Evolutionary conservation across 2,329 filamentous ascomycete genomes (phyloP).

Genomic region (Emergomyces pasteurianus): DNA sequence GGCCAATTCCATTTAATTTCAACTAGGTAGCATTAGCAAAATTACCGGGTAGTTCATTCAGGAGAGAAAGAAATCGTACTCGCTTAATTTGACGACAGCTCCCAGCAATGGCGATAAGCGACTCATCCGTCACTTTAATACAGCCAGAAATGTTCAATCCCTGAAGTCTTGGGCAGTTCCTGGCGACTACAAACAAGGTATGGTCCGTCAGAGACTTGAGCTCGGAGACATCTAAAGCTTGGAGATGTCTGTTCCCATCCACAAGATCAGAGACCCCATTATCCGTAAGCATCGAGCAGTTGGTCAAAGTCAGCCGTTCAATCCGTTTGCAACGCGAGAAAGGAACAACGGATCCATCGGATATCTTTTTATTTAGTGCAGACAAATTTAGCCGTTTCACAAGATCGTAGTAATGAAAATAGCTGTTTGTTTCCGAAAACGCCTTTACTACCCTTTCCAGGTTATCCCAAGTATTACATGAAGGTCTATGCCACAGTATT

Average conservation of each 20-base stretch:
- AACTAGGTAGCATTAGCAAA: slow-evolving; percentile 44
- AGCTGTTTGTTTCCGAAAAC: slow-evolving; percentile 58
- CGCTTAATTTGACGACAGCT: slow-evolving; percentile 79
- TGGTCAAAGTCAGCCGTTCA: slow-evolving; percentile 84
- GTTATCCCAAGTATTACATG: slow-evolving; percentile 76
- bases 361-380: slow-evolving; percentile 61
- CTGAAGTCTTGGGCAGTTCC: slow-evolving; percentile 74
- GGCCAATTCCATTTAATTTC: slow-evolving; percentile 86
- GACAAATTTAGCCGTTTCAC: slow-evolving; percentile 89
- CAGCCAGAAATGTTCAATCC: slow-evolving; percentile 89
- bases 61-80: slow-evolving; percentile 38
- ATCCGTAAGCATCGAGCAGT: slow-evolving; percentile 77
- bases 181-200: slow-evolving; percentile 65
- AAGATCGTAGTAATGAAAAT: slow-evolving; percentile 80
- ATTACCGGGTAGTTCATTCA: background rate
- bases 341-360: slow-evolving; percentile 76
- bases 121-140: slow-evolving; percentile 71
- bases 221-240: slow-evolving; percentile 82
- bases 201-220: slow-evolving; percentile 68
- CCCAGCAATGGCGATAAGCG: slow-evolving; percentile 66
- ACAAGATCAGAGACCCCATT: slow-evolving; percentile 69
- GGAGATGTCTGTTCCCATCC: slow-evolving; percentile 63
- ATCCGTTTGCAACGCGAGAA: slow-evolving; percentile 78
- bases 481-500: slow-evolving; percentile 85
- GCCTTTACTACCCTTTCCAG: slow-evolving; percentile 71